Evolutionary conservation across 208 protist species (phyloP), one percentile per base, ranked within the genome.

Genomic region (Acanthamoeba lugdunensis): DNA sequence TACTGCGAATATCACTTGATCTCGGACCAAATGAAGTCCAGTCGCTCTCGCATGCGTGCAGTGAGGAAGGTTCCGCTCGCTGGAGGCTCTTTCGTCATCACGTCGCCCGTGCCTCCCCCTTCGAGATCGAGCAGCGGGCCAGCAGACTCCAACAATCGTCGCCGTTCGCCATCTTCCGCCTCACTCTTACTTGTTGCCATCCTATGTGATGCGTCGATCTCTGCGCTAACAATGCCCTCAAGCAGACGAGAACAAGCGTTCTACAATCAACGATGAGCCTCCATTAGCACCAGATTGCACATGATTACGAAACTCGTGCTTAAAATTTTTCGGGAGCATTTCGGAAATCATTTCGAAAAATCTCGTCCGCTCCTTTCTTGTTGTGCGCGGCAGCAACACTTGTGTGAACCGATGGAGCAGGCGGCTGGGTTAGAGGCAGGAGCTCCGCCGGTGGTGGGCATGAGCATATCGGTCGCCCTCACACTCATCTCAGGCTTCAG

Each of bases 401-500:
- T 4, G 1, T 41, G 37, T 41, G 37, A 67, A 23, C 45, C 45
- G 45, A 48, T 48, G 45, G 45, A 48, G 45, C 45, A 48, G 45
- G 45, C 37, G 3, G 2, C 56, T 25, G 61, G 23, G 61, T 2
- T 28, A 9, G 23, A 2, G 0, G 23, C 25, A 8, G 61, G 16
- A 13, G 8, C 23, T 3, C 61, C 61, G 23, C 3, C 61, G 8
- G 25, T 21, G 23, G 71, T 79, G 71, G 71, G 71, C 23, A 25
- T 79, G 37, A 33, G 71, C 71, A 11, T 79, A 2, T 79, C 71
- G 4, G 41, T 95, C 5, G 23, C 84, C 23, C 75, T 95, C 63
- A 79, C 63, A 7, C 13, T 91, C 8, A 13, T 95, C 0, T 92
- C 77, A 25, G 95, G 95, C 50, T 21, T 96, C 7, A 94, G 92